Evolutionary conservation across 73 alveolate genomes (phyloP).

Genomic region (Tetrahymena borealis): DNA sequence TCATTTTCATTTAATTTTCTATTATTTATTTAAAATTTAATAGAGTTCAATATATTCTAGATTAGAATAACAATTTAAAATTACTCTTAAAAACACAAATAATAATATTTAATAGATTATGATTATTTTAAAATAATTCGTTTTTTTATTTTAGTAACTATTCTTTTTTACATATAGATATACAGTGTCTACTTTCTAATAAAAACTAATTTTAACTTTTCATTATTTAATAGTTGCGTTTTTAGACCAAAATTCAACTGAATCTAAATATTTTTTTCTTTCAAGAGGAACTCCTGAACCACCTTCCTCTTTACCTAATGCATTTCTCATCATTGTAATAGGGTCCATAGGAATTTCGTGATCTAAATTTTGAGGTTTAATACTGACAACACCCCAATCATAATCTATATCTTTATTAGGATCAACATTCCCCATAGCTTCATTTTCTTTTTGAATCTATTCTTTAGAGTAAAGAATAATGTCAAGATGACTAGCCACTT

Average conservation of each 20-base stretch:
- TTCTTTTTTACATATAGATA: no score
- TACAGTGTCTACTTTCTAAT: background rate
- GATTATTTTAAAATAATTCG: no score
- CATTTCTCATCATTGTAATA: slow-evolving; percentile 96
- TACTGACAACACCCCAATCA: slow-evolving; percentile 90
- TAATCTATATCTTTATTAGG: slow-evolving; percentile 72
- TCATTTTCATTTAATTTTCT: no score
- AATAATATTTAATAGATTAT: no score
- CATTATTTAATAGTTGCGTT: slow-evolving; percentile 73
- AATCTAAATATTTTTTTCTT: slow-evolving; percentile 71
- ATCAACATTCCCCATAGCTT: slow-evolving; percentile 74
- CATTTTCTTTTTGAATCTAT: slow-evolving; percentile 78
- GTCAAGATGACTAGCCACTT: slow-evolving; percentile 86
- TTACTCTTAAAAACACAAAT: no score
- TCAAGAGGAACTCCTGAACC: slow-evolving; percentile 95
- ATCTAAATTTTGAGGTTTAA: slow-evolving; percentile 86
- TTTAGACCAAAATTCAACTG: slow-evolving; percentile 91
- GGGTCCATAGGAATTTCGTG: slow-evolving; percentile 95
- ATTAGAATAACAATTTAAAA: no score
- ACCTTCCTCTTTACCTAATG: slow-evolving; percentile 93
- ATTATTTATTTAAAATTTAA: no score
- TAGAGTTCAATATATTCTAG: no score
- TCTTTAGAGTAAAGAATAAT: slow-evolving; percentile 87
- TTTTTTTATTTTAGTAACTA: no score
- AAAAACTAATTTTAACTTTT: background rate